Base-by-base conservation (phyloP, 1,139 yeast genomes). In the Pichia sp. region DNA sequence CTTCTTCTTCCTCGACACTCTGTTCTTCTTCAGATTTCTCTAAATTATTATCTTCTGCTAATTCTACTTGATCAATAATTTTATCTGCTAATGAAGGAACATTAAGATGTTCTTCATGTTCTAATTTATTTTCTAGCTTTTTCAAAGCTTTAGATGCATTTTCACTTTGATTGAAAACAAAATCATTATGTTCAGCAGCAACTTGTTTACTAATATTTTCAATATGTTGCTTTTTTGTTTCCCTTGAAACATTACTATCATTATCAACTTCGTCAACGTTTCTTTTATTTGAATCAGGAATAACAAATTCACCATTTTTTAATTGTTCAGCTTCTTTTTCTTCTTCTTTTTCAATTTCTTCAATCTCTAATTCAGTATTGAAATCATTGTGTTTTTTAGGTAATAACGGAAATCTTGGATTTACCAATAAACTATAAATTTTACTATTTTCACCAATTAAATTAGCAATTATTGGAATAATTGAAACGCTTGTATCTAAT, bases 351-450 rank as follows among this genome's bases (percentile, higher is more conserved):
- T 42, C 40, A 22, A 37, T 45, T 27, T 46, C 49, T 7, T 34
- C 45, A 5, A 38, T 49, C 20, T 49, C 43, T 4, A 32, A 37
- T 12, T 45, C 50, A 2, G 49, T 55, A 7, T 43, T 57, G 22
- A 40, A 57, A 22, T 41, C 45, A n/a, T 39, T 40, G 20, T 45
- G 40, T 56, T 45, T 59, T 55, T 35, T 53, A 43, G 55, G 54
- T 12, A 58, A 43, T 38, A 87, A 76, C 2, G 96, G 96, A 54
- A 87, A 76, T 53, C 94, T 70, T 33, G 96, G 95, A 55, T 85
- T 85, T 49, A 78, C 73, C 55, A 87, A 69, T 3, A 80, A 71
- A 57, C 81, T 78, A 37, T 73, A 51, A 23, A 74, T 53, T 2
- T 63, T 64, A 51, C 71, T 71, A 4, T 54, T 44, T 25, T 64